Evolutionary conservation across 169 alveolate genomes (phyloP), one percentile per base, ranked within the genome.

Genomic region (Cyclospora cayetanensis): DNA sequence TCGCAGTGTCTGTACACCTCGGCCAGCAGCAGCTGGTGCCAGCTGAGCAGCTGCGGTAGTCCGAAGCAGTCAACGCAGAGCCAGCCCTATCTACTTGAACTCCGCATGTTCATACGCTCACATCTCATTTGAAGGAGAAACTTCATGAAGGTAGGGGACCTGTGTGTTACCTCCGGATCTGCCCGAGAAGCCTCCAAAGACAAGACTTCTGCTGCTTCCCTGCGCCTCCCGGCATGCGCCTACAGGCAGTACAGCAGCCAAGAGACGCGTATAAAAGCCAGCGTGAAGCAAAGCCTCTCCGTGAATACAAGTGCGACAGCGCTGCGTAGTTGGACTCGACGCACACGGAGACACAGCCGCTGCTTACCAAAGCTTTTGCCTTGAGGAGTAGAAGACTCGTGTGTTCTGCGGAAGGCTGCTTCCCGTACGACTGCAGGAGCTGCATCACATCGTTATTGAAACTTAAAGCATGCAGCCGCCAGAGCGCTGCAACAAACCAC

Each of bases 161-260:
- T n/a, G n/a, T n/a, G n/a, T n/a, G n/a, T 68, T 29, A 68, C 80
- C 46, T 29, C 50, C 25, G 35, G n/a, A 29, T 31, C 80, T 31
- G 15, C 11, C 9, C 18, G 29, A 25, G 80, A 34, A 5, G 80
- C 80, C 31, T 68, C 35, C 4, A 25, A 68, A 31, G 25, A 11
- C 80, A 68, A 27, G 9, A 68, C 52, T 0, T 68, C 80, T 68
- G 80, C 80, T 25, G 80, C 80, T 12, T 68, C 80, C 25, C 50
- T 29, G 46, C 43, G 25, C 50, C 25, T 68, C 46, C 43, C 46
- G 4, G 35, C 46, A 31, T 39, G 52, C 80, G 35, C 80, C 80
- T 68, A 50, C 80, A 68, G 80, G 80, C 80, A 68, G 80, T n/a
- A n/a, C 80, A 68, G 80, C 80, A 68, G 80, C 80, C n/a, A n/a